Base-by-base conservation (phyloP, 371 early-diverging fungal species). In the Rhizomucor pusillus region DNA sequence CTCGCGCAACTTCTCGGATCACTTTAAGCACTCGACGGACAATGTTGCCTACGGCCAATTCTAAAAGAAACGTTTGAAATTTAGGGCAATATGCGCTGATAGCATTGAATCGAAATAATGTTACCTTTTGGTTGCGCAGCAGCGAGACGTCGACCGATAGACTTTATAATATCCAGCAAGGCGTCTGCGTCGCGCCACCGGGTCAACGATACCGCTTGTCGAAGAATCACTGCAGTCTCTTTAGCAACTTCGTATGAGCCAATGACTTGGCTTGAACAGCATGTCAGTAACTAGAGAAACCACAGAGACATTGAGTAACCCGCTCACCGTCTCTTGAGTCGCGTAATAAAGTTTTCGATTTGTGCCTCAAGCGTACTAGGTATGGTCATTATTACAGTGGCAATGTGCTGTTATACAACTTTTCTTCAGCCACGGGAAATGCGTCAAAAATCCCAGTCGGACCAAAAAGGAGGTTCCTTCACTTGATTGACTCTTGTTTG, bases 31-130 rank as follows among this genome's bases (percentile, higher is more conserved):
- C 88, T 48, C 96, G 78, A 48, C 91, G 85, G 19, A 89, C 83
- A 35, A 92, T 90, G 69, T 94, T 95, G 14, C 88, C 90, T 4
- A 93, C 88, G 3, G 91, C 90, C 19, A 94, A 78, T 64, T 96
- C 96, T 80, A 67, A 54, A 37, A 12, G 10, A n/a, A 33, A 29
- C 18, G 14, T 43, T n/a, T 1, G 18, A 25, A 12, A 23, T 23
- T 1, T 13, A 24, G 24, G 33, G 34, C 12, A 24, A 29, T 36
- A 22, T 16, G 5, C 33, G 20, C 50, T 41, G 29, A 37, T 43
- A 20, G 18, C 18, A 33, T 33, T 40, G 35, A n/a, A 6, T 5
- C 40, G 1, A 14, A 47, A 2, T 23, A 40, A 40, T 16, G 22
- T 16, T 63, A 86, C 88, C 88, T 57, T 82, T 89, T 0, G 95